Evolutionary conservation across 2,329 filamentous ascomycete species (phyloP).

Genomic region (Fusarium sp.): DNA sequence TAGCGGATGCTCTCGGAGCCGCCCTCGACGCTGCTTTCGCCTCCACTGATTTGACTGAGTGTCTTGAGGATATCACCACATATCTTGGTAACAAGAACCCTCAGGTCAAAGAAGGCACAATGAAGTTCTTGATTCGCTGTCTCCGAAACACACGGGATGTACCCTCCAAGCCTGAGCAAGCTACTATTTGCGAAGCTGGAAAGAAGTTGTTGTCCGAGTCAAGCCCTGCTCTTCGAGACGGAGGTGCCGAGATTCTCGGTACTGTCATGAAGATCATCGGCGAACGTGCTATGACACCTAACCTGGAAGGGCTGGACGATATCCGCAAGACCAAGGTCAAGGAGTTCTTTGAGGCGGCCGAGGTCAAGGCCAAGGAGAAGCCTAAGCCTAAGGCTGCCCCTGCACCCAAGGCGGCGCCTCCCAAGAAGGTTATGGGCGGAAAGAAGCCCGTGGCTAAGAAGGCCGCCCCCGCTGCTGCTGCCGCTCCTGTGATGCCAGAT

Average conservation of each 20-base stretch:
- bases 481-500: conserved; percentile 60
- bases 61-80: conserved; percentile 89
- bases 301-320: conserved; percentile 92
- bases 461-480: conserved; percentile 49
- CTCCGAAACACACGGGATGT: conserved; percentile 86
- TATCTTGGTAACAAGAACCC: conserved; percentile 95
- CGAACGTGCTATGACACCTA: conserved; percentile 93
- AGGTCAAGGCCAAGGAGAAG: conserved; percentile 70
- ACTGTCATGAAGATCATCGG: conserved; percentile 99
- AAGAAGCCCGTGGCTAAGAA: conserved; percentile 62
- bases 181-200: conserved; percentile 84
- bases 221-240: conserved; percentile 85
- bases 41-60: conserved; percentile 81
- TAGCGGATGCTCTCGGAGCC: conserved; percentile 87
- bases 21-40: conserved; percentile 80
- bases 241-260: conserved; percentile 91
- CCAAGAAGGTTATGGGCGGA: conserved; percentile 62
- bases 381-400: conserved; percentile 80
- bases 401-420: conserved; percentile 65
- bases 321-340: conserved; percentile 97
- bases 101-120: conserved; percentile 94
- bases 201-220: conserved; percentile 94
- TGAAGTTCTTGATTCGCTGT: conserved; percentile 92
- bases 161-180: conserved; percentile 86
- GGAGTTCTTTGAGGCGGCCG: conserved; percentile 81